Conservation (phyloP, 257 asterid species). For the Nicotiana undulata region DNA sequence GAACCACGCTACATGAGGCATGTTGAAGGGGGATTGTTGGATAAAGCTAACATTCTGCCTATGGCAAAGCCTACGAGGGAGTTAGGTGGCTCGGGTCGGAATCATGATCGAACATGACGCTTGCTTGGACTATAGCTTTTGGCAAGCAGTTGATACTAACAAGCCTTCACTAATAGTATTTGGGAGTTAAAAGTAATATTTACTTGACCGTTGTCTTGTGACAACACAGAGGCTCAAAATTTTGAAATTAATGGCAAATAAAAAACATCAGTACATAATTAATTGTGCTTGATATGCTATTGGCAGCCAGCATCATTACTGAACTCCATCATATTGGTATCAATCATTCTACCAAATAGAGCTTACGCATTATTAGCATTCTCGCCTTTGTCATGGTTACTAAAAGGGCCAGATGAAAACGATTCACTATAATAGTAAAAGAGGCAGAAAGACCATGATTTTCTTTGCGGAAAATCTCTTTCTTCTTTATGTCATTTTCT, state of each 20-base stretch:
- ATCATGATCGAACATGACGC: no score
- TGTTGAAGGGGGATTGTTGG: no score
- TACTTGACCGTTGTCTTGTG: not conserved
- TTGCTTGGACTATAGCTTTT: no score
- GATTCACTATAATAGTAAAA: not conserved
- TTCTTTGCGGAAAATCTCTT: not conserved
- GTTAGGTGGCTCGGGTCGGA: no score
- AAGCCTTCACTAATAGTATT: no score
- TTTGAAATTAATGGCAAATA: not conserved
- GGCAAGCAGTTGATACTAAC: no score
- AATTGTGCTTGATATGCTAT: not conserved
- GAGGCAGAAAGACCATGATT: not conserved
- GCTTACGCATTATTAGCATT: slow-evolving; percentile 12
- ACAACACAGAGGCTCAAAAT: not conserved
- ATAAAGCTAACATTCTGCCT: no score
- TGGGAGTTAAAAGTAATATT: not conserved
- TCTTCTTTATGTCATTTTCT: slow-evolving; percentile 11
- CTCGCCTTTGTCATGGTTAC: not conserved
- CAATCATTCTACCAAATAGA: slow-evolving; percentile 31
- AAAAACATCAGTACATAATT: not conserved
- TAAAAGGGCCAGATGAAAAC: slow-evolving; percentile 8
- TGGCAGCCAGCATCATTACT: not conserved
- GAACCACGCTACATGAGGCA: no score
- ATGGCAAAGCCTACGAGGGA: no score
- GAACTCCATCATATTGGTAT: slow-evolving; percentile 11